These are phyloP conservation scores for Boletus fagicola DNA, from an alignment of 768 basidiomycete species.

Conservation along the genomic window DNA sequence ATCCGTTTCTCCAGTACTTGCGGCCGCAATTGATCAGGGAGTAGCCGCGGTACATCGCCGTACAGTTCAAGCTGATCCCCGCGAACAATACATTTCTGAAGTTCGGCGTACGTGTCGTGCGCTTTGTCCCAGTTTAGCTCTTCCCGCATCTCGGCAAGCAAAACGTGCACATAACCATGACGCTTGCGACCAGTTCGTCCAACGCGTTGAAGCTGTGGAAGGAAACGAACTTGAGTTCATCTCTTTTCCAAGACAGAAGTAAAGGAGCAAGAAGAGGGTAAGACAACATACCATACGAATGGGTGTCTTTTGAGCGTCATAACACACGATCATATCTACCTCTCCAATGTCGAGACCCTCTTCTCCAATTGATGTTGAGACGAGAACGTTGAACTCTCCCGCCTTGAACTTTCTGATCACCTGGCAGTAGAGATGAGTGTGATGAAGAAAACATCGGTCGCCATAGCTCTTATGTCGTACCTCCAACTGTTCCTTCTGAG, in stretches of 20 bases:
- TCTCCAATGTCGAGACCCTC: conserved; percentile 99
- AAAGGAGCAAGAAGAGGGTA: neutral
- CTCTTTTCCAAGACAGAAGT: neutral
- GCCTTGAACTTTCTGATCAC: conserved; percentile 83
- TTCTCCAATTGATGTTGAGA: conserved; percentile 96
- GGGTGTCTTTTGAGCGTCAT: conserved; percentile 94
- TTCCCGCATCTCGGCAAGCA: conserved; percentile 89
- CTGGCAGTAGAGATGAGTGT: conserved; percentile 39
- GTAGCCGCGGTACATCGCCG: conserved; percentile 82
- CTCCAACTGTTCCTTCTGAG: conserved; percentile 88
- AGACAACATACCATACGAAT: conserved; percentile 80
- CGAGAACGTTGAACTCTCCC: conserved; percentile 87
- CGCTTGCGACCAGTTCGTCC: conserved; percentile 95
- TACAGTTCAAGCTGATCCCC: conserved; percentile 90
- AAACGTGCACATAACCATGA: conserved; percentile 83
- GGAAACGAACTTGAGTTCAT: conserved; percentile 1
- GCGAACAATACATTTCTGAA: conserved; percentile 83
- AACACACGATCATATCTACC: conserved; percentile 93
- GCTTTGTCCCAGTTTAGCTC: conserved; percentile 89
- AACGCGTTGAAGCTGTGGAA: conserved; percentile 82
- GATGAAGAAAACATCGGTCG: conserved; percentile 8
- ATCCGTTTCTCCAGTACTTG: conserved; percentile 77
- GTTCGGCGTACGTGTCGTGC: conserved; percentile 78
- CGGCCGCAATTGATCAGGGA: conserved; percentile 77
- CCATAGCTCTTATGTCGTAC: conserved; percentile 42